Base-by-base conservation (phyloP, 2,329 filamentous ascomycete species). In the Colletotrichum nymphaeae region DNA sequence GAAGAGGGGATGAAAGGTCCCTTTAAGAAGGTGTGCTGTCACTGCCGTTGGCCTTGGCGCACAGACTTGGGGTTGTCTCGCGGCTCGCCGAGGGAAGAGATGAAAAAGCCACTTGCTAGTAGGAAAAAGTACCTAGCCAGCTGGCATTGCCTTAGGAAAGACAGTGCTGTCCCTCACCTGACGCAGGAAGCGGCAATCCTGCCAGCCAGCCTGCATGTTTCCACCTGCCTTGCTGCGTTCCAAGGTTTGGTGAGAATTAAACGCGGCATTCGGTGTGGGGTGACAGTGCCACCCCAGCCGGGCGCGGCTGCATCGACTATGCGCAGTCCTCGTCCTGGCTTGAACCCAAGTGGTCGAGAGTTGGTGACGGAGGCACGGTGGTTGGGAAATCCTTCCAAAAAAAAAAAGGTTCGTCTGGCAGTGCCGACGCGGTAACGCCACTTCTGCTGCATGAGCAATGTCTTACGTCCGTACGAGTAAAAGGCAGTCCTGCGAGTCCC, bases 11-110 rank as follows among this genome's bases (percentile, higher is more conserved):
- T 16, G n/a, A 56, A 63, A 37, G 58, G 42, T 58, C 28, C 57
- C 24, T 72, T 69, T 69, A 68, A 49, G 35, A 68, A 53, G 52
- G 57, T 16, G 11, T 19, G 46, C 24, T 32, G 32, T 62, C 56
- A 67, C 56, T 56, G 63, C 46, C 56, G 68, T 49, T 67, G 68
- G n/a, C 63, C 53, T 67, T 55, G 68, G 68, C 63, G 68, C 68
- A 70, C 67, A 56, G 68, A 46, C 68, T 67, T 46, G 5, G 55
- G 68, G 53, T 28, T n/a, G 32, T n/a, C n/a, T 67, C 56, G 5
- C 56, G 32, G 12, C n/a, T 62, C 63, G 16, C 56, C 56, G 46
- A 62, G n/a, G 55, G 16, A n/a, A 53, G 37, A 62, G 28, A 22
- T 14, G 52, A 58, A 14, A 19, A 28, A 11, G 52, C n/a, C 7